Percentiles rank a stretch among this genome's conserved stretches.
Conservation (phyloP, 352 stramenopile species). For the Phytophthora pseudosyringae region DNA sequence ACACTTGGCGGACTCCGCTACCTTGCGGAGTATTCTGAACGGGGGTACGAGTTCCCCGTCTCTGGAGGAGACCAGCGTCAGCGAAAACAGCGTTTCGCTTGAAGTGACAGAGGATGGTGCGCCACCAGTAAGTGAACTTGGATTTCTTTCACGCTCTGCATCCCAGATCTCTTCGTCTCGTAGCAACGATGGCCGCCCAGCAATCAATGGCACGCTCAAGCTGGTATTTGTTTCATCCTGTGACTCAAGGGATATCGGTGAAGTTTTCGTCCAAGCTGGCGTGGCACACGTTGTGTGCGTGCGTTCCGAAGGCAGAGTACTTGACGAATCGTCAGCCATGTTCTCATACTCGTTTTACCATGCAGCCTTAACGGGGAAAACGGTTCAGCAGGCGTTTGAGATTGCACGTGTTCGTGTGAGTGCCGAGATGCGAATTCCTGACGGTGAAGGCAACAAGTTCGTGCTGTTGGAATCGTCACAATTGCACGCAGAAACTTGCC, state of each 20-base stretch:
- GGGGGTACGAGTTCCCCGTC: conserved; percentile 28
- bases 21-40: conserved; percentile 63
- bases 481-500: conserved; percentile 59
- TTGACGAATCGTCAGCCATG: conserved; percentile 78
- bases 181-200: conserved; percentile 34
- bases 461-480: conserved; percentile 75
- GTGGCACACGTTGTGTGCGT: conserved; percentile 84
- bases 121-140: conserved; percentile 10
- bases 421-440: conserved; percentile 69
- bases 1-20: conserved; percentile 71
- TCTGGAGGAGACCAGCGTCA: conserved; percentile 21
- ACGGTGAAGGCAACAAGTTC: conserved; percentile 78
- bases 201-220: conserved; percentile 57
- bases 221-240: conserved; percentile 86
- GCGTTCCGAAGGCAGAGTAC: conserved; percentile 63
- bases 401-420: conserved; percentile 74
- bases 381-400: conserved; percentile 77
- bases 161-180: conserved; percentile 33
- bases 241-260: conserved; percentile 77
- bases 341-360: conserved; percentile 86
- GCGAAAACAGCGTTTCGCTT: conserved; percentile 14
- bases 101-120: conserved; percentile 21
- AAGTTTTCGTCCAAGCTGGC: conserved; percentile 81
- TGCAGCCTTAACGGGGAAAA: conserved; percentile 73
- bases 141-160: conserved; percentile 4